These are phyloP conservation scores for Ustanciosporium gigantosporum DNA, from an alignment of 1,284 basidiomycete genomes.

Conservation along the genomic window DNA sequence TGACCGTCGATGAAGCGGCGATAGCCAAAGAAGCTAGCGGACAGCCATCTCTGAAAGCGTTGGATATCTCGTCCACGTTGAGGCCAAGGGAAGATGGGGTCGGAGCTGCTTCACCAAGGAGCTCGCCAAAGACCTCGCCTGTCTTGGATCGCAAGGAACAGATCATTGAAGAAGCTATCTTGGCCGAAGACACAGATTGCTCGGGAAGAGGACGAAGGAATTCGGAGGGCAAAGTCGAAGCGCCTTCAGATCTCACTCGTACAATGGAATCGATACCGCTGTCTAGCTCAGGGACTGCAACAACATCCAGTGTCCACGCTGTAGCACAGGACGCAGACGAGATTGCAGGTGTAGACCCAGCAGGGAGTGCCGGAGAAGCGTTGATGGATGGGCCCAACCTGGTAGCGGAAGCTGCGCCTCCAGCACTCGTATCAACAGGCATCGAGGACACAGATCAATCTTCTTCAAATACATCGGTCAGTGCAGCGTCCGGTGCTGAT, in stretches of 20 bases:
- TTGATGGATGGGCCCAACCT: constrained; percentile 11
- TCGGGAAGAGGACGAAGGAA: not conserved
- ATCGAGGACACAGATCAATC: constrained; percentile 15
- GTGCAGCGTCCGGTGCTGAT: constrained; percentile 28
- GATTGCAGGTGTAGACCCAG: constrained; percentile 13
- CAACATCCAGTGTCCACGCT: not conserved
- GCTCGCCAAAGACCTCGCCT: constrained; percentile 17
- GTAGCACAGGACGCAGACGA: constrained; percentile 9
- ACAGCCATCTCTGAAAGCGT: constrained; percentile 22
- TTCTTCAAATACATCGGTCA: constrained; percentile 26
- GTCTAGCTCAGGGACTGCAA: too few species aligned
- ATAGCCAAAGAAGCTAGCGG: constrained; percentile 37
- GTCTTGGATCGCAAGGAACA: constrained; percentile 23
- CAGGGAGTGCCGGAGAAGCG: not conserved
- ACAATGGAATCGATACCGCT: too few species aligned
- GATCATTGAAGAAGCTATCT: constrained; percentile 43
- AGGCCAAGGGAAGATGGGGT: constrained; percentile 12
- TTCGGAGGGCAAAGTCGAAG: not conserved
- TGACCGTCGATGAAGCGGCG: constrained; percentile 36
- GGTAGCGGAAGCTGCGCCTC: constrained; percentile 31
- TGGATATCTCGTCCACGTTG: constrained; percentile 27
- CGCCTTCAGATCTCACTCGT: not conserved
- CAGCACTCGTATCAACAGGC: constrained; percentile 34
- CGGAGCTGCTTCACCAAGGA: constrained; percentile 4
- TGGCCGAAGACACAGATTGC: constrained; percentile 16